Evolutionary conservation across 2,329 filamentous ascomycete species (phyloP).

Genomic region (Fusarium sp.): DNA sequence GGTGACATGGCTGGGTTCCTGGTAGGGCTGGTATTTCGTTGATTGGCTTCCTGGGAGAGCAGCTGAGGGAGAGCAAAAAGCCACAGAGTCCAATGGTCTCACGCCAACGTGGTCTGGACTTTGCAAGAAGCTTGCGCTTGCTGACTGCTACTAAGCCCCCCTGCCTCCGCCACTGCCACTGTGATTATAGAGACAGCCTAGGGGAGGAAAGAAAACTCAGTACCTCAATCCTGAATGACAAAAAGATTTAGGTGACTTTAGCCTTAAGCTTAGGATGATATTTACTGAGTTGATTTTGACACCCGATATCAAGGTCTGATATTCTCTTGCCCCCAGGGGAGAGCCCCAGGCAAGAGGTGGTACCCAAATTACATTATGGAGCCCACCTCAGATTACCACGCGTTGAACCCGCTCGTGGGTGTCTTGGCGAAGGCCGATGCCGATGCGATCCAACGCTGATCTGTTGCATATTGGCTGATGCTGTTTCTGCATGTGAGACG

Average conservation of each 20-base stretch:
- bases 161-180: constrained; percentile 12
- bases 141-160: constrained; percentile 17
- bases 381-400: neutral
- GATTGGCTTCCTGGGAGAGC: constrained; percentile 19
- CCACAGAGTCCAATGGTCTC: constrained; percentile 24
- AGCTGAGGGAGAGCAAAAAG: constrained; percentile 29
- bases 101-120: constrained; percentile 32
- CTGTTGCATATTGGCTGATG: neutral
- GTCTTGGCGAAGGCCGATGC: constrained; percentile 10
- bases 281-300: no score
- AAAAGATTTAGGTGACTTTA: no score
- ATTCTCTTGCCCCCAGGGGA: neutral
- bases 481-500: neutral
- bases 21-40: constrained; percentile 29
- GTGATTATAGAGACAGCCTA: neutral
- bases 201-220: no score
- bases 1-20: constrained; percentile 10
- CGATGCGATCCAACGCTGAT: constrained; percentile 4
- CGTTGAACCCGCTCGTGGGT: neutral
- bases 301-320: no score
- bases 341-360: neutral
- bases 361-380: neutral
- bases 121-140: neutral
- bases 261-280: accelerated
- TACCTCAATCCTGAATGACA: no score